Evolutionary conservation across 129 eudicot genomes (phyloP), one percentile per base, ranked within the genome.

Genomic region (Lactuca saligna): DNA sequence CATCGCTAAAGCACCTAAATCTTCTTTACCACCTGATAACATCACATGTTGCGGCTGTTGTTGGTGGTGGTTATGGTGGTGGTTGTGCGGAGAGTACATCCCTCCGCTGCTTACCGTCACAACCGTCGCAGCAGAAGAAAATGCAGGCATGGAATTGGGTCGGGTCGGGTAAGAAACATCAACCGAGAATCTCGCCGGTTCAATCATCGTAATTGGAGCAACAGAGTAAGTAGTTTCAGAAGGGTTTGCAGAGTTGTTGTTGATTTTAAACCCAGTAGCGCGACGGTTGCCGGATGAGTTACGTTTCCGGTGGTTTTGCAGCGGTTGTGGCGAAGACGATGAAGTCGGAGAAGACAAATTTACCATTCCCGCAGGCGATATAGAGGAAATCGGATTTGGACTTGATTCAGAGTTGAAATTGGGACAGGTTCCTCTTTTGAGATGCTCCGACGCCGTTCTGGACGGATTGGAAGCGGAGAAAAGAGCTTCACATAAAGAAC

Each of bases 381-480:
- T 35, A 0, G 97, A 79, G 0, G 91, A 85, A 50, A 84, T 74
- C 68, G 98, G 91, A 51, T 70, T 79, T 0, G 96, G 84, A 15
- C 66, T 64, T 0, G 74, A 68, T 9, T 58, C 53, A 29, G 95
- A 72, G 61, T 62, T 75, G 44, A 94, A 94, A 69, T 87, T 94
- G 7, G 96, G 93, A 57, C 99, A 94, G 17, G 96, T 83, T 31
- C 96, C 97, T 38, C 97, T 56, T 50, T 94, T 94, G 15, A 94
- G 90, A 77, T 94, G 99, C 80, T 94, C 99, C 17, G 99, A 85
- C 42, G 99, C 99, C 29, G 99, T 94, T 34, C 99, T 54, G 1
- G 99, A 94, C 7, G 99, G 99, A 20, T 94, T 94, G 0, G 97
- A 94, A 58, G 97, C 96, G 11, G 93, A 85, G 69, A 94, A 94